phyloP scores from a whole-genome alignment of 805 yeast genomes.

The Wickerhamiella domercqiae region DNA sequence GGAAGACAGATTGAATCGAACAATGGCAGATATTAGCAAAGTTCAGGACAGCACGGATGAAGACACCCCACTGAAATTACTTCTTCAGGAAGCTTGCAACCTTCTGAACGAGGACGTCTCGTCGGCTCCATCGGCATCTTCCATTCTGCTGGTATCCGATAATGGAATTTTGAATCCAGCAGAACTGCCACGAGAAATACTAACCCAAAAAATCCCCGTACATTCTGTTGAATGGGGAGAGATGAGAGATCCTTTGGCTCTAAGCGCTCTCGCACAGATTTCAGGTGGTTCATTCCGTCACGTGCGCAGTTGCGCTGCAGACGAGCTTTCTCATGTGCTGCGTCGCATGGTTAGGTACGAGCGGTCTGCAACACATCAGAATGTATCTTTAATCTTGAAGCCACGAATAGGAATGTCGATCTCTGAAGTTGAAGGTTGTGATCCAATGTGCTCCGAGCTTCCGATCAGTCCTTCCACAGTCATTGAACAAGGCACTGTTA shows the following conservation, averaged over 20 bases:
- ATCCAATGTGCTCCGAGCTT: neutral
- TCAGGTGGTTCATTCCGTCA: neutral
- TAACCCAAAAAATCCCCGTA: neutral
- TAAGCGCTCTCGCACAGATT: neutral
- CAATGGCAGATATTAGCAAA: neutral
- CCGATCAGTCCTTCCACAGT: neutral
- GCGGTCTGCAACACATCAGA: neutral
- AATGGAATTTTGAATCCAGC: neutral
- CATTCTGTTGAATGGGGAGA: constrained; percentile 1
- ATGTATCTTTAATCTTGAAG: neutral
- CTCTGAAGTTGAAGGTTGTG: neutral
- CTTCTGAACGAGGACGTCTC: neutral
- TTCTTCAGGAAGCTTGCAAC: neutral
- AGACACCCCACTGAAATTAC: neutral
- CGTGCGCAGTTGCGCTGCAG: neutral
- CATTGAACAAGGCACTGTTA: neutral
- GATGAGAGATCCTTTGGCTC: neutral
- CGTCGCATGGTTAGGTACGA: neutral
- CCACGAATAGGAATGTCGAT: constrained; percentile 1
- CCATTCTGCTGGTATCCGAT: neutral
- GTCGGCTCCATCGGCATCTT: neutral
- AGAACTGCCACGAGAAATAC: neutral
- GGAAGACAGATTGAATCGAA: neutral
- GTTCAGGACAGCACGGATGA: neutral
- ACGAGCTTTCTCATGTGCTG: neutral